These are phyloP conservation scores for Triangularia verruculosa DNA, from an alignment of 2,329 filamentous ascomycete species.

Conservation along the genomic window DNA sequence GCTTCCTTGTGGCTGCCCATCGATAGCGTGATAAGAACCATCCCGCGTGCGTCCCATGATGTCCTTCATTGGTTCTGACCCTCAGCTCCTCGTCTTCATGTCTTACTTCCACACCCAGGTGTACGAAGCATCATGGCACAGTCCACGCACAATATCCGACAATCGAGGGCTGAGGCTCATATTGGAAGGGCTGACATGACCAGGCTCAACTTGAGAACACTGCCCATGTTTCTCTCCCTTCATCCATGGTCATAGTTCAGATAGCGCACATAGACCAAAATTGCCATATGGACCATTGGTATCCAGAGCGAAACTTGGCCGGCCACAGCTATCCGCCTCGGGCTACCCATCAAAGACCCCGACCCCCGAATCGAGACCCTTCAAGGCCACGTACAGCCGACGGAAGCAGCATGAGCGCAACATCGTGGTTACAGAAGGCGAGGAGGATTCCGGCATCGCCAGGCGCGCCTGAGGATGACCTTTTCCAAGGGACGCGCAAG, in stretches of 20 bases:
- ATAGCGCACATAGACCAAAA: too few relatives aligned
- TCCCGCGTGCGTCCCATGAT: background rate
- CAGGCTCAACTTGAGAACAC: too few relatives aligned
- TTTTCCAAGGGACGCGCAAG: background rate
- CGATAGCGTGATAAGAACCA: background rate
- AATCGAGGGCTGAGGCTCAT: background rate
- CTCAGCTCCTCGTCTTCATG: too few relatives aligned
- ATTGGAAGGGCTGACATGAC: too few relatives aligned
- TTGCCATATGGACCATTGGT: background rate
- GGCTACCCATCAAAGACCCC: background rate
- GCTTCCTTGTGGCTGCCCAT: background rate
- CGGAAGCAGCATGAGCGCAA: background rate
- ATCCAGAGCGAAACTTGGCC: background rate
- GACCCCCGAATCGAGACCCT: background rate
- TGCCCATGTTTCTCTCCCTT: background rate
- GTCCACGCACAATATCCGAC: background rate
- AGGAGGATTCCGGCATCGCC: background rate
- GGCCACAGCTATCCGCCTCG: background rate
- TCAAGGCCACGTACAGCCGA: conserved; percentile 1
- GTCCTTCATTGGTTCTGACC: background rate
- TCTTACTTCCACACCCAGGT: background rate
- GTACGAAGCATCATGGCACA: background rate
- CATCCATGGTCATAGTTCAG: background rate
- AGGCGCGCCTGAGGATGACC: background rate
- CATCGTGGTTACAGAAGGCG: background rate